Evolutionary conservation across 108 stramenopile species (phyloP).

Genomic region (Pseudonitzschia multistriata): DNA sequence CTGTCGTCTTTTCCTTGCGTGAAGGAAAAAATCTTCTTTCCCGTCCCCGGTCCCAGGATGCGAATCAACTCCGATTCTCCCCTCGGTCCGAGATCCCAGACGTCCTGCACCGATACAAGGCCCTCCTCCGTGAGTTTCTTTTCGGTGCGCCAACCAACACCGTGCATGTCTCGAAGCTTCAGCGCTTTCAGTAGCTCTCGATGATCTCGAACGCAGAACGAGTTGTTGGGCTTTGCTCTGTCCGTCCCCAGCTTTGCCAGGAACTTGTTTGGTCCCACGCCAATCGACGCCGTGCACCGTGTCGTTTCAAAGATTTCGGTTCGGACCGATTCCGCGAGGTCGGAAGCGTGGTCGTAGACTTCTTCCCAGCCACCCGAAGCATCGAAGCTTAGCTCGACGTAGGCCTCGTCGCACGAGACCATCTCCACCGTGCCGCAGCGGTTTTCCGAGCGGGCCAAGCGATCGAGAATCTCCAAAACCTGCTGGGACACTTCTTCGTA

Average conservation of each 20-base stretch:
- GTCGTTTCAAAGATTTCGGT: constrained; percentile 70
- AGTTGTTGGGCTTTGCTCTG: constrained; percentile 85
- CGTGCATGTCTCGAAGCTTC: constrained; percentile 82
- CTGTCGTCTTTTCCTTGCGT: constrained; percentile 87
- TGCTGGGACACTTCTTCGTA: constrained; percentile 79
- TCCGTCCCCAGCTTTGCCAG: constrained; percentile 90
- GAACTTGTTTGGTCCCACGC: constrained; percentile 82
- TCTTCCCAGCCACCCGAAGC: constrained; percentile 26
- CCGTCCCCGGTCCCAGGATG: constrained; percentile 68
- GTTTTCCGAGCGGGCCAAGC: constrained; percentile 43
- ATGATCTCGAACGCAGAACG: constrained; percentile 63
- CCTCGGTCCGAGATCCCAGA: constrained; percentile 75
- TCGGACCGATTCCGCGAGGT: constrained; percentile 53
- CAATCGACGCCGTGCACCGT: constrained; percentile 87
- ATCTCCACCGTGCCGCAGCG: constrained; percentile 71
- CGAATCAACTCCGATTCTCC: constrained; percentile 51
- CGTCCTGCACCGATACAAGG: constrained; percentile 67
- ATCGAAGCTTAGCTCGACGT: constrained; percentile 65
- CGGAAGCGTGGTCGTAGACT: constrained; percentile 24
- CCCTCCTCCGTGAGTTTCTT: constrained; percentile 56
- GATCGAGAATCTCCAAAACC: constrained; percentile 74
- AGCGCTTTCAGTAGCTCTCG: constrained; percentile 55
- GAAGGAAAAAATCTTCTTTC: constrained; percentile 66
- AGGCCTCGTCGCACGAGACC: constrained; percentile 93
- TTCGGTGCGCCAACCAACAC: constrained; percentile 78